Percentiles rank a stretch among this genome's conserved stretches.
phyloP scores from a whole-genome alignment of 2,329 filamentous ascomycete species.

The Sclerotiophoma versabilis region DNA sequence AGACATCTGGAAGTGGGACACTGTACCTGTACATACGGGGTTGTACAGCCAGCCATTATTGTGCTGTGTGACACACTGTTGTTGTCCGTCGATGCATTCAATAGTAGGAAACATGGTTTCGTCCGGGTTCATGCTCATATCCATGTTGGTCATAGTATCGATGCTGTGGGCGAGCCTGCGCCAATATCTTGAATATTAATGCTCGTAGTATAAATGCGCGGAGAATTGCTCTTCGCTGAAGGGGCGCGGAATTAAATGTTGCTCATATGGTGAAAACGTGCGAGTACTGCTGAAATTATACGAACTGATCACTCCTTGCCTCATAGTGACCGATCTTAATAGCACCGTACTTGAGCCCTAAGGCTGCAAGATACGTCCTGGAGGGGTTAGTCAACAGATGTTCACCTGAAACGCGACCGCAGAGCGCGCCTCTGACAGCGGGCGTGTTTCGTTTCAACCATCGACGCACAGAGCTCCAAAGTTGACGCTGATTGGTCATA shows the following conservation, averaged over 20 bases:
- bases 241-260: not conserved
- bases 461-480: constrained; percentile 1
- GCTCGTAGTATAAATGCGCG: not conserved
- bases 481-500: not conserved
- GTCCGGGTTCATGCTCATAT: not conserved
- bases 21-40: not conserved
- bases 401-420: constrained; percentile 17
- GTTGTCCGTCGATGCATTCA: not conserved
- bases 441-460: constrained; percentile 14
- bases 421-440: constrained; percentile 10
- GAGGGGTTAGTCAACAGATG: constrained; percentile 1
- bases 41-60: not conserved
- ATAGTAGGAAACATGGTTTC: not conserved
- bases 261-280: not conserved
- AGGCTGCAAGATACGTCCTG: constrained; percentile 9
- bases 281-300: constrained; percentile 3
- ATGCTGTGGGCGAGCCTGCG: constrained; percentile 9
- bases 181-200: constrained; percentile 1
- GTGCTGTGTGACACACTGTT: not conserved
- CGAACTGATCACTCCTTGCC: constrained; percentile 7
- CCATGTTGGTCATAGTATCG: not conserved
- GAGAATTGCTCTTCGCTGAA: not conserved
- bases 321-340: constrained; percentile 12
- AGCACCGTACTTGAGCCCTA: not conserved
- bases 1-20: no score